phyloP scores from a whole-genome alignment of 2,329 filamentous ascomycete genomes.

The Diaporthe velutina region DNA sequence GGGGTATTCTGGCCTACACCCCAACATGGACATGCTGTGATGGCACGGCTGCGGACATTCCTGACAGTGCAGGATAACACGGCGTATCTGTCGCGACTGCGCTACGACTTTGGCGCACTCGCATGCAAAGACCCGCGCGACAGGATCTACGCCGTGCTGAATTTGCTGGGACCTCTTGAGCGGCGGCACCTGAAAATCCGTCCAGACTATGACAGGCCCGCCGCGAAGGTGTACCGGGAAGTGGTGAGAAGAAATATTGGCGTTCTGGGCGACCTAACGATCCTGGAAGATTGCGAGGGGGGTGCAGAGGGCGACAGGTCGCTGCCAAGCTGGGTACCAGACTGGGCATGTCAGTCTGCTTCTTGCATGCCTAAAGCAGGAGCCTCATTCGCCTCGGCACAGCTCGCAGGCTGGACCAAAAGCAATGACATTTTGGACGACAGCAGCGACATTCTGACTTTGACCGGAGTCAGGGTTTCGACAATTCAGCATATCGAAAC shows the following conservation, averaged over 20 bases:
- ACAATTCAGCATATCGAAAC: conserved; percentile 4
- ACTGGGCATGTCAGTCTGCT: neutral
- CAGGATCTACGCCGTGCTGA: conserved; percentile 20
- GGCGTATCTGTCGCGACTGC: neutral
- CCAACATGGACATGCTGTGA: neutral
- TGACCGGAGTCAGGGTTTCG: neutral
- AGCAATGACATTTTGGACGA: neutral
- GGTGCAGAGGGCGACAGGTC: neutral
- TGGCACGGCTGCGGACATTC: neutral
- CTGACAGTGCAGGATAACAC: conserved; percentile 8
- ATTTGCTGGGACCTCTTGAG: neutral
- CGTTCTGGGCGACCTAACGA: neutral
- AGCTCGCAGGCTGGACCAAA: neutral
- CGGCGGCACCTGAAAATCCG: neutral
- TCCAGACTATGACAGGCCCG: neutral
- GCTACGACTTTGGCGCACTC: conserved; percentile 7
- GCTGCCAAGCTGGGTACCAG: conserved; percentile 4
- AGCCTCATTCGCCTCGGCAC: neutral
- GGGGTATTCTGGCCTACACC: neutral
- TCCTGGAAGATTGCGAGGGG: neutral
- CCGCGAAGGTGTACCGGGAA: neutral
- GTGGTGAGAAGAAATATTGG: neutral
- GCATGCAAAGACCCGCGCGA: conserved; percentile 8
- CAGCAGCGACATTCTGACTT: neutral
- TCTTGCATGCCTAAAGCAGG: neutral